Percentiles rank a stretch among this genome's conserved stretches.
These are phyloP conservation scores for Aspergillus ellipticus DNA, from an alignment of 495 filamentous ascomycete species.

Conservation along the genomic window DNA sequence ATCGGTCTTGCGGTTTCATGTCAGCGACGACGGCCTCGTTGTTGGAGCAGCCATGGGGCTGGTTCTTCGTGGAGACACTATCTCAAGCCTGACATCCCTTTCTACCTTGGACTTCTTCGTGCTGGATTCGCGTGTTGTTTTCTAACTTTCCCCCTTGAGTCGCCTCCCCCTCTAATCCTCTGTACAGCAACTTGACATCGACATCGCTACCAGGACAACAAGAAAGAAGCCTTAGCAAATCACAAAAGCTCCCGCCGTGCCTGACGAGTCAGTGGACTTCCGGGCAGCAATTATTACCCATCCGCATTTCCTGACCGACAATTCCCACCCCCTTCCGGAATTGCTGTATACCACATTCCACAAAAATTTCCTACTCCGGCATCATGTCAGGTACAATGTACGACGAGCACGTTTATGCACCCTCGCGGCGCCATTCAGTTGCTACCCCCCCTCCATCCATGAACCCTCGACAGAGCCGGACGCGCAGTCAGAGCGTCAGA, in stretches of 20 bases:
- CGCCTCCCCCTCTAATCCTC: conserved; percentile 6
- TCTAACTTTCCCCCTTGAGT: conserved; percentile 6
- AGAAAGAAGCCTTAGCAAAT: not conserved
- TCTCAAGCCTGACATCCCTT: conserved; percentile 15
- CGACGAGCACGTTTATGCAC: conserved; percentile 48
- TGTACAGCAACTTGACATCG: not conserved
- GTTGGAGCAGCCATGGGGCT: conserved; percentile 1
- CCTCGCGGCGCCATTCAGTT: conserved; percentile 47
- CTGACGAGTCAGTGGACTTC: conserved; percentile 17
- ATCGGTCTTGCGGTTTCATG: conserved; percentile 26
- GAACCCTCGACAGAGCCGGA: conserved; percentile 46
- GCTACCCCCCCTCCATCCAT: conserved; percentile 45
- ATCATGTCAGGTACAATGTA: conserved; percentile 48
- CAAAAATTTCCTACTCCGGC: conserved; percentile 13
- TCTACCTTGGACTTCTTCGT: conserved; percentile 13
- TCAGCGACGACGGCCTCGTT: conserved; percentile 12
- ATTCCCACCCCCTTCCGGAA: conserved; percentile 8
- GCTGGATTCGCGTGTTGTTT: conserved; percentile 5
- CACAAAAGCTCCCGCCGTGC: conserved; percentile 2
- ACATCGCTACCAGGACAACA: conserved; percentile 4
- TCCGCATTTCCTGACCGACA: conserved; percentile 12
- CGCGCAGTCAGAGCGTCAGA: conserved; percentile 58
- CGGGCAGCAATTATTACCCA: conserved; percentile 15
- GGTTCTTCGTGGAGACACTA: conserved; percentile 13
- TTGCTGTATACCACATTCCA: conserved; percentile 19